phyloP scores from a whole-genome alignment of 495 filamentous ascomycete genomes.

The Xylaria intraflava region DNA sequence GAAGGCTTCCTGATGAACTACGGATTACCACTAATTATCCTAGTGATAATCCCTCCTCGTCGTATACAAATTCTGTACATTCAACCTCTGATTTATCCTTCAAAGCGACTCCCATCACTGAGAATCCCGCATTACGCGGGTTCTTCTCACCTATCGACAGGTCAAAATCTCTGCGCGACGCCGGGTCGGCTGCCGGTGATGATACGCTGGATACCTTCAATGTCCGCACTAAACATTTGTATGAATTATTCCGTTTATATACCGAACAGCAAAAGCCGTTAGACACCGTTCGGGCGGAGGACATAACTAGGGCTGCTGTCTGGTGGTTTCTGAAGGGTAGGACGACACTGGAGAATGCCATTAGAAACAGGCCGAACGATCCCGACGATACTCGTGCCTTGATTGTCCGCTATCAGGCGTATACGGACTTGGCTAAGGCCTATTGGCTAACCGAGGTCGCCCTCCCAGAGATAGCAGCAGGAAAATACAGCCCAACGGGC shows the following conservation, averaged over 20 bases:
- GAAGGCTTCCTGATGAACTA: constrained; percentile 22
- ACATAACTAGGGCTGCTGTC: constrained; percentile 62
- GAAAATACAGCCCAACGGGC: constrained; percentile 27
- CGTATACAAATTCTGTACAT: constrained; percentile 18
- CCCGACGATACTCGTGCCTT: constrained; percentile 33
- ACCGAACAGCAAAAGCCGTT: constrained; percentile 63
- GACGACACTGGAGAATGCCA: constrained; percentile 60
- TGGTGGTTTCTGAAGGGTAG: constrained; percentile 90
- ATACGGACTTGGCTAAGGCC: constrained; percentile 73
- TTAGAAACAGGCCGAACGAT: constrained; percentile 53
- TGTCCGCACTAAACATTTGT: constrained; percentile 56
- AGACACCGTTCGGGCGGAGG: constrained; percentile 49
- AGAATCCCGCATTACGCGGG: constrained; percentile 16
- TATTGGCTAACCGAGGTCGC: constrained; percentile 73
- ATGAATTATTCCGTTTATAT: constrained; percentile 60
- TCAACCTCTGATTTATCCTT: constrained; percentile 22
- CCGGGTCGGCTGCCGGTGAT: constrained; percentile 43
- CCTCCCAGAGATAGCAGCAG: constrained; percentile 45
- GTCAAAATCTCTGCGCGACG: constrained; percentile 28
- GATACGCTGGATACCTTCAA: constrained; percentile 64
- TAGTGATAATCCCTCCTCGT: constrained; percentile 17
- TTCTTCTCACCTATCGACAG: constrained; percentile 20
- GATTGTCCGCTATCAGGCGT: constrained; percentile 55
- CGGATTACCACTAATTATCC: constrained; percentile 12
- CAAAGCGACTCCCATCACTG: constrained; percentile 23